Evolutionary conservation across 1,284 basidiomycete genomes (phyloP), one percentile per base, ranked within the genome.

Genomic region (Garcileccinum viscosum): DNA sequence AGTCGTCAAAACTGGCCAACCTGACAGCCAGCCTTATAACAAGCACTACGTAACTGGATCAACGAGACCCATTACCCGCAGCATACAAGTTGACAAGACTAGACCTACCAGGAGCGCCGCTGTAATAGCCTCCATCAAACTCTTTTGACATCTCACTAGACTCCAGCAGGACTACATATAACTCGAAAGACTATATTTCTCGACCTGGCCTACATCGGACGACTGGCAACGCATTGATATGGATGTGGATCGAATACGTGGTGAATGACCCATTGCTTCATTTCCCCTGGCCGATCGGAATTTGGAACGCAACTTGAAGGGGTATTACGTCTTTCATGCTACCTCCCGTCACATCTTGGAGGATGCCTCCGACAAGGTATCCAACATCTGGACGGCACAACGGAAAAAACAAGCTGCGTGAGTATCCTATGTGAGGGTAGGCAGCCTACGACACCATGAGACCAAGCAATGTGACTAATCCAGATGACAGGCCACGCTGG

Each of bases 201-300:
- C 64, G 74, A 80, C 33, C 72, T 77, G 3, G 77, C 83, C 2
- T 86, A 89, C 74, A 80, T 82, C 61, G 77, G 83, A 14, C 88
- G 90, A 73, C 88, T 88, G 0, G 89, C 89, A 19, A 89, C 89
- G 7, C 85, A 80, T 75, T 89, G 50, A 85, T 85, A 6, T 82
- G 85, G 65, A 83, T 90, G 82, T 83, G 83, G 69, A 85, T 91
- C 76, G 83, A 81, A 62, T 83, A 80, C 8, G 80, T 90, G 30
- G 86, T 84, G 30, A 86, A 86, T 61, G 87, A 88, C 69, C 78
- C 83, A 3, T 78, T 82, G 59, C 79, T 80, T 0, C 73, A 71
- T 15, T 87, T 87, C 72, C 84, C 82, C 14, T 90, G 89, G 89
- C 86, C 87, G 4, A 81, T 89, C 65, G 84, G 84, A 63, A 83